Evolutionary conservation across 2,329 filamentous ascomycete species (phyloP), one percentile per base, ranked within the genome.

Genomic region (Neonectria ditissima): DNA sequence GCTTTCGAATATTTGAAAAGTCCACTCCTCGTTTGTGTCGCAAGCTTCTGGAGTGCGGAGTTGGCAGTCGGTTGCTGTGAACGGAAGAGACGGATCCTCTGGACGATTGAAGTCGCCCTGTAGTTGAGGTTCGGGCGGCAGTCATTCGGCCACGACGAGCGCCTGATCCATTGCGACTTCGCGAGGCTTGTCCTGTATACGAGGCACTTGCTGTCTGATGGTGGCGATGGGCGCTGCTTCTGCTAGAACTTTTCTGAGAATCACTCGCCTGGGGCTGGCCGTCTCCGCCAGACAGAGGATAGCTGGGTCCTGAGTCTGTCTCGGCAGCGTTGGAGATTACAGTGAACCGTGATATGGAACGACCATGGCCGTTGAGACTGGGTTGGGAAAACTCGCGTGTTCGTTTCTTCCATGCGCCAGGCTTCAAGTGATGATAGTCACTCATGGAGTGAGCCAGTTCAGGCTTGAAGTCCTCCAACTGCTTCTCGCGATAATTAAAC

Each of bases 391-490:
- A 91, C 66, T 89, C 82, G 65, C 87, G 84, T 0, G 88, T 90
- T 0, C 87, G 85, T 72, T 86, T 89, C 66, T 84, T 86, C 82
- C 87, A 87, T 28, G 82, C 79, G 0, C 81, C 78, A 11, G 88
- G 87, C 59, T 84, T 84, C 39, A 92, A 86, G 73, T 97, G 93
- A 73, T 97, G 95, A 72, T 97, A 96, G 74, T 98, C 95, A 78
- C 94, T 97, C 59, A 91, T 87, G 1, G 95, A 97, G 75, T 96
- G 92, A n/a, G 88, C 88, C 59, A 97, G 82, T 22, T 92, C 87
- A 30, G 90, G 89, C 63, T 91, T 91, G 74, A 96, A 98, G 74
- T 97, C 92, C 76, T 98, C 94, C 2, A 97, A 79, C 70, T 96
- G 91, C 66, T 93, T 89, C 67, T 97, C 90, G 47, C 92, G 88